Evolutionary conservation across 768 basidiomycete species (phyloP).

Genomic region (Clavulina sp.): DNA sequence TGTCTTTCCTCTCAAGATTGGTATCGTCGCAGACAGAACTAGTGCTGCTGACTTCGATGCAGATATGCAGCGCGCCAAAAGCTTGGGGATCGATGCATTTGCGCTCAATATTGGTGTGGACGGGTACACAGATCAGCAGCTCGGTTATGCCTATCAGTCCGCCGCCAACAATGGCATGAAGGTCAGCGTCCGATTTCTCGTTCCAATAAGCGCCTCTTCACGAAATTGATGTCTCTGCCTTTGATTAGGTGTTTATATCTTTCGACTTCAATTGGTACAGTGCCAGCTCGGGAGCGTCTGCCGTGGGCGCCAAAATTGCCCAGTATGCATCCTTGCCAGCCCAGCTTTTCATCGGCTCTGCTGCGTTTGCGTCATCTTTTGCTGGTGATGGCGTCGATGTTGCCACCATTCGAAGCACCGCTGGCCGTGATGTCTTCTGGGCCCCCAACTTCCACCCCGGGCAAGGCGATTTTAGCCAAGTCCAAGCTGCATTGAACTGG

Average conservation of each 20-base stretch:
- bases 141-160: slow-evolving; percentile 17
- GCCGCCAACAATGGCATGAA: slow-evolving; percentile 14
- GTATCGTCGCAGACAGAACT: slow-evolving; percentile 14
- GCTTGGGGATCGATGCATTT: background rate
- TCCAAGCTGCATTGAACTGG: slow-evolving; percentile 9
- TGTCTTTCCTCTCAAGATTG: background rate
- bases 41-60: slow-evolving; percentile 18
- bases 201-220: too few relatives aligned
- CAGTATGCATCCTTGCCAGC: slow-evolving; percentile 13
- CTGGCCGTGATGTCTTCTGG: slow-evolving; percentile 15
- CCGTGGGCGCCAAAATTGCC: slow-evolving; percentile 13
- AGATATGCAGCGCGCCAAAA: slow-evolving; percentile 6
- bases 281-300: slow-evolving; percentile 8
- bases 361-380: slow-evolving; percentile 19
- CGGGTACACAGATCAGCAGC: slow-evolving; percentile 16
- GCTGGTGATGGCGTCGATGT: slow-evolving; percentile 20
- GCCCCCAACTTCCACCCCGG: slow-evolving; percentile 17
- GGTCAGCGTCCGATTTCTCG: too few relatives aligned
- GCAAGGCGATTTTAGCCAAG: slow-evolving; percentile 8
- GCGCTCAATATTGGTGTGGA: slow-evolving; percentile 19
- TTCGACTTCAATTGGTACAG: slow-evolving; percentile 23
- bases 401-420: slow-evolving; percentile 10
- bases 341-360: slow-evolving; percentile 16
- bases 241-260: too few relatives aligned
- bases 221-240: too few relatives aligned